Evolutionary conservation across 1,284 basidiomycete genomes (phyloP).

Genomic region (Psilocybe mexicana): DNA sequence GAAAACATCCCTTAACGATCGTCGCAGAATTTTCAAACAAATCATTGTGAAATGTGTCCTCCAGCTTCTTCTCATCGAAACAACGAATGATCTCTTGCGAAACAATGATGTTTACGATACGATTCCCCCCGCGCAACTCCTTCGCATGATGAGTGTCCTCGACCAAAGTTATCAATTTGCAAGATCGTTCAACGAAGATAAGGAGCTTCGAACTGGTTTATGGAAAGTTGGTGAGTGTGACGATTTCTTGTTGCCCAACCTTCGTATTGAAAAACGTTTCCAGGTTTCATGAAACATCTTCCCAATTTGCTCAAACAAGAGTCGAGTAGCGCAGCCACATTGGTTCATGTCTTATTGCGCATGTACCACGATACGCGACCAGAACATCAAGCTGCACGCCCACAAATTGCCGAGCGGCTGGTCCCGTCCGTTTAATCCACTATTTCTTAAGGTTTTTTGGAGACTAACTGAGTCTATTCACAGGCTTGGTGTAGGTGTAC

Average conservation of each 20-base stretch:
- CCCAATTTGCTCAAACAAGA: slow-evolving; percentile 99
- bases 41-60: slow-evolving; percentile 99
- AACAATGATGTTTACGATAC: slow-evolving; percentile 91
- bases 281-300: slow-evolving; percentile 99
- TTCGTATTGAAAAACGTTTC: not conserved
- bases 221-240: slow-evolving; percentile 95
- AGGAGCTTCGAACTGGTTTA: slow-evolving; percentile 92
- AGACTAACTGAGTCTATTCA: slow-evolving; percentile 4
- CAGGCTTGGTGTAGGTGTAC: slow-evolving; percentile 88
- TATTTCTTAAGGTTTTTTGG: slow-evolving; percentile 1
- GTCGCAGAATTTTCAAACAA: slow-evolving; percentile 94
- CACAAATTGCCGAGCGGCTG: slow-evolving; percentile 85
- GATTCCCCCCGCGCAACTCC: slow-evolving; percentile 91
- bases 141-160: slow-evolving; percentile 92
- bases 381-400: slow-evolving; percentile 80
- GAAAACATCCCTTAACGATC: slow-evolving; percentile 63
- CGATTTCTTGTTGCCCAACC: not conserved
- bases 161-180: slow-evolving; percentile 98
- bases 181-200: slow-evolving; percentile 96
- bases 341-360: slow-evolving; percentile 88
- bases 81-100: slow-evolving; percentile 92
- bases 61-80: slow-evolving; percentile 96
- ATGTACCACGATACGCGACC: slow-evolving; percentile 95
- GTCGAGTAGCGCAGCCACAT: slow-evolving; percentile 92
- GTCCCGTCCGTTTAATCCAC: slow-evolving; percentile 72